phyloP scores from a whole-genome alignment of 352 stramenopile genomes.

The Phytophthora melonis region DNA sequence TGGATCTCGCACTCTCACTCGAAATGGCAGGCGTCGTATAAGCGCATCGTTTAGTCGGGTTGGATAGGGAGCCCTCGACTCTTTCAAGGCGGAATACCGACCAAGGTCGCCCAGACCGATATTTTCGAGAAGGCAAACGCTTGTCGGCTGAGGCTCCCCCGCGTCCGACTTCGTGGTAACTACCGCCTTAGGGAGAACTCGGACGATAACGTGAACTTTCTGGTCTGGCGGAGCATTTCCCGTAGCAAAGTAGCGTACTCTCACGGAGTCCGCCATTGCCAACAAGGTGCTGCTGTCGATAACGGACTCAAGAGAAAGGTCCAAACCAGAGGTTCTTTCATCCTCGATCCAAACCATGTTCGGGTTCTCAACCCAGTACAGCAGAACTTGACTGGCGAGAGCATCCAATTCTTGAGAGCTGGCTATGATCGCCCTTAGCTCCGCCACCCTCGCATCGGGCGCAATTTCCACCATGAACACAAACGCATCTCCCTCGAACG shows the following conservation, averaged over 20 bases:
- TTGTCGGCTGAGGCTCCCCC: neutral
- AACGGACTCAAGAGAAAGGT: neutral
- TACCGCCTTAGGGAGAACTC: neutral
- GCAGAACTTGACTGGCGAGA: neutral
- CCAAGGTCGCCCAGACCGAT: neutral
- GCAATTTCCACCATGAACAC: neutral
- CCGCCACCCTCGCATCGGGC: neutral
- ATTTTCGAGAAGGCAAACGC: neutral
- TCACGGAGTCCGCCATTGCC: neutral
- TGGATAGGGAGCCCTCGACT: neutral
- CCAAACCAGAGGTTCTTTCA: neutral
- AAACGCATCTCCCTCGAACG: neutral
- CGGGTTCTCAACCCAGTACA: neutral
- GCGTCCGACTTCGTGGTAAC: neutral
- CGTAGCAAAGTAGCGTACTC: neutral
- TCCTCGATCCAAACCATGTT: neutral
- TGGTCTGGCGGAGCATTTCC: neutral
- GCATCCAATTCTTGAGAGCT: neutral
- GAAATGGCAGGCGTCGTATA: neutral
- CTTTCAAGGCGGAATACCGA: neutral
- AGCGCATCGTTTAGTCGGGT: neutral
- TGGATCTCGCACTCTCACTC: neutral
- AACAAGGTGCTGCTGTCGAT: neutral
- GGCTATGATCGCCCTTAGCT: neutral
- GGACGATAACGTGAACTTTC: neutral